Evolutionary conservation across 2,329 filamentous ascomycete genomes (phyloP), one percentile per base, ranked within the genome.

Genomic region (Gremmenia infestans): DNA sequence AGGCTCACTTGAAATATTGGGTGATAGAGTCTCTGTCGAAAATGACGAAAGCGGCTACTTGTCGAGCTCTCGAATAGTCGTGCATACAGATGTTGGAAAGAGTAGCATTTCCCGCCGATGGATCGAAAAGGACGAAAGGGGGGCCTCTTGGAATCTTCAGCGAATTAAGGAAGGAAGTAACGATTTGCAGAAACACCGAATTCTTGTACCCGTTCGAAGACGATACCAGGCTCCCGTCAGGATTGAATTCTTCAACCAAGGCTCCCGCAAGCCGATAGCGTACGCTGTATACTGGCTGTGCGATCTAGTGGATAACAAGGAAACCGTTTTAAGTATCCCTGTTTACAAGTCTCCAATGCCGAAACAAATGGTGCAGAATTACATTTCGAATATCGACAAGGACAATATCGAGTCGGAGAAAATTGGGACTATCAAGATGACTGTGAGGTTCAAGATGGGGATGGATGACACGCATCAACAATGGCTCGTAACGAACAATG

Each of bases 21-120:
- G 59, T 6, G 56, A 61, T 3, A 61, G 53, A 28, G 51, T 61
- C 2, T 12, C 52, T 9, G 57, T 57, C 3, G 52, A 57, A 40
- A 14, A 48, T 17, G 59, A 61, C 48, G 25, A 25, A 11, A 50
- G 14, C 9, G 48, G 51, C 8, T 6, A 53, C 5, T 36, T 61
- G 9, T 46, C 49, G 14, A 56, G 55, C 15, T 42, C 59, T 22
- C 47, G 54, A 9, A 61, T 61, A 15, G 53, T 53, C 12, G 12
- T 61, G 28, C 55, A 61, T 17, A 59, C 59, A 12, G 59, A 61
- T 49, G 59, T 61, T 25, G 57, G 59, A 5, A 59, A 59, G 19
- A 48, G 50, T n/a, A 40, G 52, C 3, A 57, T 61, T 9, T 53
- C 54, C 19, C 39, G 55, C 11, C 40, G 45, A 9, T 61, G 59